phyloP scores from a whole-genome alignment of 1,284 basidiomycete genomes.

The Kalmanozyma brasiliensis region DNA sequence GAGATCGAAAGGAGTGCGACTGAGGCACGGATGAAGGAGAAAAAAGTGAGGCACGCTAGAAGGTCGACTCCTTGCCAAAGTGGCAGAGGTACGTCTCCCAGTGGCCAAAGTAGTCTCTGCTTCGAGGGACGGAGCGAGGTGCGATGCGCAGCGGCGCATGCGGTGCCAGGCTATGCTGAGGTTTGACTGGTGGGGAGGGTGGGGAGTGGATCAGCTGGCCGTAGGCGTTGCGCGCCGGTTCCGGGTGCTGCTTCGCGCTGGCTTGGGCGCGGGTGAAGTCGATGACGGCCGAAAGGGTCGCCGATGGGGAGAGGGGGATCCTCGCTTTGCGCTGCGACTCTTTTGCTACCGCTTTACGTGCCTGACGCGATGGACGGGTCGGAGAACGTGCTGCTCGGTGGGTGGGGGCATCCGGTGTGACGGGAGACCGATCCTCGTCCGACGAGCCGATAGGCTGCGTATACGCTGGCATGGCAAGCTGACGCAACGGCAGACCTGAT shows the following conservation, averaged over 20 bases:
- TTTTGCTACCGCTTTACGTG: slow-evolving; percentile 5
- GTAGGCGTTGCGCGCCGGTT: slow-evolving; percentile 12
- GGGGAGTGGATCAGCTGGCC: slow-evolving; percentile 18
- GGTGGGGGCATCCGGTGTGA: slow-evolving; percentile 10
- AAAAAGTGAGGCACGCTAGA: slow-evolving; percentile 5
- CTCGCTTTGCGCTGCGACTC: slow-evolving; percentile 6
- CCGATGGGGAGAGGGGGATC: slow-evolving; percentile 6
- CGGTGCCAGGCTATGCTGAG: slow-evolving; percentile 1
- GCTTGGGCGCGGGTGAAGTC: slow-evolving; percentile 31
- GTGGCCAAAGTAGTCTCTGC: slow-evolving; percentile 31
- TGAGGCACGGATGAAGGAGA: background rate
- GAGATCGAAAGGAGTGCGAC: background rate
- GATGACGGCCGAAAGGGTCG: slow-evolving; percentile 24
- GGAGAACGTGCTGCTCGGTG: background rate
- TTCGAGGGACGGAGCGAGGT: slow-evolving; percentile 1
- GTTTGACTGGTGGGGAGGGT: slow-evolving; percentile 2
- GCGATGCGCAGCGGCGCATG: slow-evolving; percentile 18
- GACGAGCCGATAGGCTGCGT: slow-evolving; percentile 9
- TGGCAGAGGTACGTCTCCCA: slow-evolving; percentile 38
- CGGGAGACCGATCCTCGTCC: slow-evolving; percentile 20
- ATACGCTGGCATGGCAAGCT: background rate
- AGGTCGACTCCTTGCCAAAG: slow-evolving; percentile 36
- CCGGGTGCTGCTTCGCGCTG: background rate
- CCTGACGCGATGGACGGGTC: slow-evolving; percentile 10
- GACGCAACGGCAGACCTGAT: slow-evolving; percentile 2